Conservation (phyloP, 441 rosid genomes). For the Populus hybrid region DNA sequence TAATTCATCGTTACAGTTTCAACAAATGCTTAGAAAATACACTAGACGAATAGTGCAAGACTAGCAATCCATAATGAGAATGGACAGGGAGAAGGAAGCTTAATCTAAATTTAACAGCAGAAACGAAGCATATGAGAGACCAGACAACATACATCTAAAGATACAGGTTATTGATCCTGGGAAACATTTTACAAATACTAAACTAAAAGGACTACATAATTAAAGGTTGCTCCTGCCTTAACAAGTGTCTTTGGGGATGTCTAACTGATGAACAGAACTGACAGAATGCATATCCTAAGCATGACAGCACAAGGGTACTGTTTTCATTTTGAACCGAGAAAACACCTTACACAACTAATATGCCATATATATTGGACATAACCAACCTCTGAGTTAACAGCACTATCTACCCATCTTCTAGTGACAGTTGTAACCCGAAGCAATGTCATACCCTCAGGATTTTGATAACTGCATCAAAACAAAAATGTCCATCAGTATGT, state of each 20-base stretch:
- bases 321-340: background rate
- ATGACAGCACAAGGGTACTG: background rate
- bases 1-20: background rate
- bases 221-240: background rate
- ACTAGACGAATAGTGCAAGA: background rate
- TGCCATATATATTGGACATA: background rate
- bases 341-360: background rate
- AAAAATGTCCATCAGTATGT: background rate
- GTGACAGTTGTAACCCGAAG: constrained; percentile 83
- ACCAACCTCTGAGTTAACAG: constrained; percentile 88
- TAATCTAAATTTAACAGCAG: background rate
- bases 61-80: background rate
- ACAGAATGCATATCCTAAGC: background rate
- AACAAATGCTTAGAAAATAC: background rate
- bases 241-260: background rate
- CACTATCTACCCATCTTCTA: constrained; percentile 86
- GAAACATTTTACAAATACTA: background rate
- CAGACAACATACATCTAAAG: background rate
- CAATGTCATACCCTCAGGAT: constrained; percentile 62
- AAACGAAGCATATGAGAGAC: background rate
- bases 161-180: background rate
- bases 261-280: background rate
- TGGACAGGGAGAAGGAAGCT: background rate
- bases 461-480: constrained; percentile 70
- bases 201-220: background rate